Evolutionary conservation across 139 green algal genomes (phyloP).

Genomic region (Coccomyxa sp.): DNA sequence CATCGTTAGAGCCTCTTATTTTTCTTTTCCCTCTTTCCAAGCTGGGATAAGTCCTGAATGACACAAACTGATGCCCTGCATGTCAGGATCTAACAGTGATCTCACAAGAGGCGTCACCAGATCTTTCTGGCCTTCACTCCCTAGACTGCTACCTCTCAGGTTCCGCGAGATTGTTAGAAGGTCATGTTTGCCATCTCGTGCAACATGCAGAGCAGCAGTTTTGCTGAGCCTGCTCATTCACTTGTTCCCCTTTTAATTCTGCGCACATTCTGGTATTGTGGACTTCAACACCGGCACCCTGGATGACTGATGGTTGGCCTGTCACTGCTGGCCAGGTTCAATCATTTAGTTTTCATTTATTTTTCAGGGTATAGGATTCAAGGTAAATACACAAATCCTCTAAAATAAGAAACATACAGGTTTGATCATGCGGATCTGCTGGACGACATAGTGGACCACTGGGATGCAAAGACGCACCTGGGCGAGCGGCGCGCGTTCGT

Average conservation of each 20-base stretch:
- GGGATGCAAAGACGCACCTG: slow-evolving; percentile 9
- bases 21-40: neutral
- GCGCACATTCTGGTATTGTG: neutral
- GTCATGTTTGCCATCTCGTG: too few relatives aligned
- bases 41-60: neutral
- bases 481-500: slow-evolving; percentile 34
- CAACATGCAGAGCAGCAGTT: too few relatives aligned
- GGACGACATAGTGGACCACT: slow-evolving; percentile 18
- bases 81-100: neutral
- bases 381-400: too few relatives aligned
- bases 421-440: slow-evolving; percentile 10
- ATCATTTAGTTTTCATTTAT: too few relatives aligned
- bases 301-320: too few relatives aligned
- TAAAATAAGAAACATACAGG: too few relatives aligned
- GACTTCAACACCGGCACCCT: too few relatives aligned
- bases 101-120: neutral
- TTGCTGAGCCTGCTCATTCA: too few relatives aligned
- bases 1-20: neutral
- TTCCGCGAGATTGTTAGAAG: neutral
- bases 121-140: neutral
- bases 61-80: neutral
- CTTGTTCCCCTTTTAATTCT: neutral
- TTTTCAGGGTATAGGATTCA: too few relatives aligned
- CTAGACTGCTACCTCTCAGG: neutral
- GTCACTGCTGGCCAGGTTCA: neutral